Conservation (phyloP, 2,329 filamentous ascomycete species). For the Fonsecaea nubica region DNA sequence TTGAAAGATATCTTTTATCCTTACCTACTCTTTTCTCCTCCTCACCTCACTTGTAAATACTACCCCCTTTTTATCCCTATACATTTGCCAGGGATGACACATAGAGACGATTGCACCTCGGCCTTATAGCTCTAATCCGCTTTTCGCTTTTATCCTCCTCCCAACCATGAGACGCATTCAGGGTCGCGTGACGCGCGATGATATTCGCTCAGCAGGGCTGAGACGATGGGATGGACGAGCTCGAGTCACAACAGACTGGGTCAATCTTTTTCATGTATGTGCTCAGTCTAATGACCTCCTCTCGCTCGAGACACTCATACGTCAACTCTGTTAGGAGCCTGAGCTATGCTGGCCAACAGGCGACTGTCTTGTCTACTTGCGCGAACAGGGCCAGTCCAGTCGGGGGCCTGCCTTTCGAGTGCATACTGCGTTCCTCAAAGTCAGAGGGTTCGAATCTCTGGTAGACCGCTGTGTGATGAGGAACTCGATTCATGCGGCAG, state of each 20-base stretch:
- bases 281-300: background rate
- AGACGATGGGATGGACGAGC: constrained; percentile 40
- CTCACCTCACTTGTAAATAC: constrained; percentile 5
- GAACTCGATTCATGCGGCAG: constrained; percentile 31
- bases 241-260: constrained; percentile 40
- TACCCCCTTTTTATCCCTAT: constrained; percentile 2
- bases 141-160: constrained; percentile 2
- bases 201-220: constrained; percentile 39
- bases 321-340: constrained; percentile 35
- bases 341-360: constrained; percentile 40
- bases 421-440: constrained; percentile 34
- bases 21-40: background rate
- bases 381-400: constrained; percentile 40
- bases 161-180: constrained; percentile 34
- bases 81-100: constrained; percentile 29
- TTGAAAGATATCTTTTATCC: constrained; percentile 7
- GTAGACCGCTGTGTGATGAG: constrained; percentile 36
- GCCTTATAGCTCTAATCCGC: constrained; percentile 20
- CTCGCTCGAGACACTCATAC: constrained; percentile 8
- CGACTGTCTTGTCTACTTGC: constrained; percentile 40
- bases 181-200: constrained; percentile 38
- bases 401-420: constrained; percentile 41
- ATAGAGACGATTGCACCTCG: constrained; percentile 16
- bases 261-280: constrained; percentile 40
- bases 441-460: constrained; percentile 37